phyloP scores from a whole-genome alignment of 306 rosid species.

The Fragaria iinumae region DNA sequence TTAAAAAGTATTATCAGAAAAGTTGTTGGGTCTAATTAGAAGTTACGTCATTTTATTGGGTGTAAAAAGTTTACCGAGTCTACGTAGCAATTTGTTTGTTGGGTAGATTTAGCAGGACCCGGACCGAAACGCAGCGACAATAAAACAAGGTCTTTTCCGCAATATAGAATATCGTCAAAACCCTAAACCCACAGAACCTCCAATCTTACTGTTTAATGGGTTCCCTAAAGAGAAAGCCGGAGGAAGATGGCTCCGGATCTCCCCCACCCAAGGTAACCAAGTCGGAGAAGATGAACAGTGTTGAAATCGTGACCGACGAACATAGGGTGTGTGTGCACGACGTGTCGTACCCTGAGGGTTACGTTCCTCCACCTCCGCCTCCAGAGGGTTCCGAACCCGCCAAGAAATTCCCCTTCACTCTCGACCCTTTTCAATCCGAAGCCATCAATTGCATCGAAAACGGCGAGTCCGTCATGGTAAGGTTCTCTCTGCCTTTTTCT shows the following conservation, averaged over 20 bases:
- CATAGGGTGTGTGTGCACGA: constrained; percentile 55
- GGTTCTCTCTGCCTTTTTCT: neutral
- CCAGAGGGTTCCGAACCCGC: constrained; percentile 48
- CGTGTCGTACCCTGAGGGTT: constrained; percentile 77
- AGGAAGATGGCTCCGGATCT: constrained; percentile 20
- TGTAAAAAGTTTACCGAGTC: too few species aligned
- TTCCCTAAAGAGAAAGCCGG: constrained; percentile 48
- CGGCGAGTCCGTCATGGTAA: constrained; percentile 81
- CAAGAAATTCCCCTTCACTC: constrained; percentile 72
- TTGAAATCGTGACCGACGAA: constrained; percentile 12
- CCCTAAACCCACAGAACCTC: too few species aligned
- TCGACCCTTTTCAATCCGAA: constrained; percentile 84
- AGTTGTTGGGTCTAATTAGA: too few species aligned
- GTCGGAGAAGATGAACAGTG: neutral
- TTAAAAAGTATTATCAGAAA: too few species aligned
- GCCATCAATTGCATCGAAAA: constrained; percentile 75
- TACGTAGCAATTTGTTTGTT: too few species aligned
- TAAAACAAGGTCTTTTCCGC: too few species aligned
- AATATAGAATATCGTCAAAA: too few species aligned
- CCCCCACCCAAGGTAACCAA: constrained; percentile 18
- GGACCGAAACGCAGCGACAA: too few species aligned
- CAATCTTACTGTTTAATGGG: neutral
- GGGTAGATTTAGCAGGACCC: too few species aligned
- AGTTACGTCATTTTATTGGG: too few species aligned
- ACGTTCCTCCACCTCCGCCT: constrained; percentile 22